Percentiles rank a stretch among this genome's conserved stretches.
These are phyloP conservation scores for Huntiella moniliformis DNA, from an alignment of 2,329 filamentous ascomycete species.

Conservation along the genomic window DNA sequence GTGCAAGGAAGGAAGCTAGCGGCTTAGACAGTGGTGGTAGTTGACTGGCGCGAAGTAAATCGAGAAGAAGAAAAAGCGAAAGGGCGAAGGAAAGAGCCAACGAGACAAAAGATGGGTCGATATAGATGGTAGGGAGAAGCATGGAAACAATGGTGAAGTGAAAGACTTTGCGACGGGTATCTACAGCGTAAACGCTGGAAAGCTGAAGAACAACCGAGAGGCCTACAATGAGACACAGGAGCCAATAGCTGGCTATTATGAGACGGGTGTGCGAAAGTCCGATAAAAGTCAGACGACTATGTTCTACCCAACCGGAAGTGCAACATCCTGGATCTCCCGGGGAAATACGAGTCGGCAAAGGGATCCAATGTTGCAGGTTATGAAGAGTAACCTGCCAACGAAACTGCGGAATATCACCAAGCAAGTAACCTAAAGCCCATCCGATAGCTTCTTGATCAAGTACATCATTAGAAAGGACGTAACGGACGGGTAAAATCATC, in stretches of 20 bases:
- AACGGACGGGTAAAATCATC: slow-evolving; percentile 52
- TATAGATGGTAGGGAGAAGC: slow-evolving; percentile 69
- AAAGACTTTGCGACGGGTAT: slow-evolving; percentile 91
- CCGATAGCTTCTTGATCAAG: slow-evolving; percentile 69
- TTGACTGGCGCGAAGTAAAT: slow-evolving; percentile 77
- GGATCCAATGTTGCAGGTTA: slow-evolving; percentile 57
- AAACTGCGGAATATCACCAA: slow-evolving; percentile 58
- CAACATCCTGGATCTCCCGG: slow-evolving; percentile 19
- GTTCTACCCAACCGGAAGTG: slow-evolving; percentile 40
- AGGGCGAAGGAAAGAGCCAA: slow-evolving; percentile 66
- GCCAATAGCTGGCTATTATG: slow-evolving; percentile 54
- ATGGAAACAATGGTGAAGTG: slow-evolving; percentile 97
- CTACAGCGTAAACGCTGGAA: slow-evolving; percentile 66
- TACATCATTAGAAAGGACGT: slow-evolving; percentile 47
- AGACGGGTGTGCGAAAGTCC: slow-evolving; percentile 72
- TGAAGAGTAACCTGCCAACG: slow-evolving; percentile 51
- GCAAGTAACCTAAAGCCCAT: slow-evolving; percentile 79
- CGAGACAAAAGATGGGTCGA: slow-evolving; percentile 70
- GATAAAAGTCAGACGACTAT: slow-evolving; percentile 42
- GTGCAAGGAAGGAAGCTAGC: slow-evolving; percentile 69
- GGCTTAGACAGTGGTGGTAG: slow-evolving; percentile 76
- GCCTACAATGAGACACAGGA: slow-evolving; percentile 48
- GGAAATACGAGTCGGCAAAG: slow-evolving; percentile 35
- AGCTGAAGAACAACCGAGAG: slow-evolving; percentile 57
- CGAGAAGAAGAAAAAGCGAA: slow-evolving; percentile 70